Base-by-base conservation (phyloP, 306 rosid genomes). In the Dalbergia oliveri region DNA sequence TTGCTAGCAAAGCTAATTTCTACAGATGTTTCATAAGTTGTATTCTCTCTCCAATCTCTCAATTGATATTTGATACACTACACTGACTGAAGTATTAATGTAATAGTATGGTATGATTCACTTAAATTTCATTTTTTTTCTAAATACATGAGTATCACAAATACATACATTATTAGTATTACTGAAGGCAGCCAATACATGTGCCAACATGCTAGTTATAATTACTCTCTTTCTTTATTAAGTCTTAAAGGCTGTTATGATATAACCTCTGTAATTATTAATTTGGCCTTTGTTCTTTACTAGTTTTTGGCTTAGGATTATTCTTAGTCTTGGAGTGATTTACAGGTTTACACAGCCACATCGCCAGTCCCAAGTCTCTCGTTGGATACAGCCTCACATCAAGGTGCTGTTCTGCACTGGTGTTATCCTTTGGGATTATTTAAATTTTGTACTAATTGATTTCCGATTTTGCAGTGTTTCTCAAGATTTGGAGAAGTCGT, bases 371-470 rank as follows among this genome's bases (percentile, higher is more conserved):
- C 98, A 94, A 83, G 82, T 94, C 66, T 94, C 98, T 15, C 88
- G 84, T 16, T 94, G 98, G 98, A 91, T 94, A 87, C 97, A 91
- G 68, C 97, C 98, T 86, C 97, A 94, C 87, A 71, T 94, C 82
- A 92, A 91, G 97, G 98, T 94, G 77, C 26, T 23, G 16, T 69
- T 85, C 53, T 66, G 50, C 15, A 73, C 67, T 37, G 60, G 13
- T 82, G 51, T 79, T 69, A 43, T 23, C 53, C 11, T 76, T 43
- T 59, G 77, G 66, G 49, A 78, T 63, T 49, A 21, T 45, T 45
- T 54, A 19, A 11, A 56, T 76, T 76, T 83, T 45, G 21, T 83
- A 60, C 82, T 87, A 53, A 83, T 60, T 58, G 51, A 65, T 83
- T 80, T 71, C 44, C 63, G 47, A 34, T 80, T 39, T 81, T 85